Base-by-base conservation (phyloP, 116 monocot species). In the Posidonia oceanica region DNA sequence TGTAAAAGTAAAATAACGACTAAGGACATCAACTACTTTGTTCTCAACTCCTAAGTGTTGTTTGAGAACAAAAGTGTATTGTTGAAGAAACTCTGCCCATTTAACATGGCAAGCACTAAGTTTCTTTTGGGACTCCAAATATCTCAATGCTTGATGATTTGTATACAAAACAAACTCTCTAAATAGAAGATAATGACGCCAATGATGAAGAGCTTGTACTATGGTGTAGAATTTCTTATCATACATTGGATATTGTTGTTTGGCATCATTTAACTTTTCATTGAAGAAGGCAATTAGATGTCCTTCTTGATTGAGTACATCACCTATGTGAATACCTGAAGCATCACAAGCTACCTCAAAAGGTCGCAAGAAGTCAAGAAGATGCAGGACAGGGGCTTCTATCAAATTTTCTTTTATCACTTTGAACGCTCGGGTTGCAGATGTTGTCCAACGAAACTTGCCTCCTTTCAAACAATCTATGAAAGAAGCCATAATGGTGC, bases 281-380 rank as follows among this genome's bases (percentile, higher is more conserved):
- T 6, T 70, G n/a, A 58, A 59, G 11, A n/a, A 70, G 2, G 8
- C 70, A 17, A 70, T 7, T 3, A 3, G 54, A 4, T 51, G 29
- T 1, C 12, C 21, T 5, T 18, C 59, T 20, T 70, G 54, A 4
- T 0, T 37, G 0, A 70, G 13, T 3, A 70, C 44, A 20, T 2
- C 72, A 22, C 61, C 72, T 5, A 72, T 44, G 0, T 44, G 21
- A 1, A 52, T 6, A 12, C 6, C 7, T 3, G 23, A 61, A 0
- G 72, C 72, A 48, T 72, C 72, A 36, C 61, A 72, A 3, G 42
- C 23, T 7, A 73, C 15, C 10, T 73, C 37, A 17, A 73, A 73
- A 4, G 20, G 0, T 7, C n/a, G 38, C 3, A 54, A 52, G 13
- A 64, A 73, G 36, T 64, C 36, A 0, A n/a, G 53, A 3, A 64